Evolutionary conservation across 306 rosid genomes (phyloP), one percentile per base, ranked within the genome.

Genomic region (Cucurbita argyrosperma): DNA sequence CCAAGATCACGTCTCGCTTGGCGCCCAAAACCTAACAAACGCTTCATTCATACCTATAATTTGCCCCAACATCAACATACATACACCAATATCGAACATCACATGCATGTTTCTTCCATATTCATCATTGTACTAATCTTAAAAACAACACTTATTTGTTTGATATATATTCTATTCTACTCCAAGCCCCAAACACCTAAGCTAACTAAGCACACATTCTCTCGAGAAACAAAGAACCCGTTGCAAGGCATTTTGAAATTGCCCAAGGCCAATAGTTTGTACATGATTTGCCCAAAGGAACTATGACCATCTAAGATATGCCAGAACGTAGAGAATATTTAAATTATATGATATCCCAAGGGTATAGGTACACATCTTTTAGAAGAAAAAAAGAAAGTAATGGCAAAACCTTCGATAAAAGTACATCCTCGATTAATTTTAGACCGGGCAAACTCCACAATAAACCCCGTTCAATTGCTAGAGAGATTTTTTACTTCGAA

Each of bases 1-100:
- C 91, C 11, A 84, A 89, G 68, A 94, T 94, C 68, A 90, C 85
- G 86, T 76, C 85, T 16, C 84, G 72, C 79, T 76, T 88, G 62
- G 91, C 97, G 8, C 88, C 97, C 23, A 84, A 85, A 85, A 79
- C 18, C 5, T 43, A 43, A 42, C 51, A 42, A 65, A 14, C 16
- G 49, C 23, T 62, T 62, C 47, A 15, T 62, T 38, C 11, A 62
- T 12, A 16, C 19, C 43, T 13, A 7, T 60, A 60, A 15, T 60
- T 63, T 2, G 49, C 7, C 15, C 12, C 23, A 39, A 63, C n/a
- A 12, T 30, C 39, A 4, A 59, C 42, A 11, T 4, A 58, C 40
- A 50, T 50, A 47, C 50, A 46, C 13, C 10, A 46, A 46, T 46
- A 15, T 30, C 7, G 21, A 6, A 64, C 35, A 35, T 61, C 45